Conservation (phyloP, 352 stramenopile genomes). For the Phytopythium vexans region DNA sequence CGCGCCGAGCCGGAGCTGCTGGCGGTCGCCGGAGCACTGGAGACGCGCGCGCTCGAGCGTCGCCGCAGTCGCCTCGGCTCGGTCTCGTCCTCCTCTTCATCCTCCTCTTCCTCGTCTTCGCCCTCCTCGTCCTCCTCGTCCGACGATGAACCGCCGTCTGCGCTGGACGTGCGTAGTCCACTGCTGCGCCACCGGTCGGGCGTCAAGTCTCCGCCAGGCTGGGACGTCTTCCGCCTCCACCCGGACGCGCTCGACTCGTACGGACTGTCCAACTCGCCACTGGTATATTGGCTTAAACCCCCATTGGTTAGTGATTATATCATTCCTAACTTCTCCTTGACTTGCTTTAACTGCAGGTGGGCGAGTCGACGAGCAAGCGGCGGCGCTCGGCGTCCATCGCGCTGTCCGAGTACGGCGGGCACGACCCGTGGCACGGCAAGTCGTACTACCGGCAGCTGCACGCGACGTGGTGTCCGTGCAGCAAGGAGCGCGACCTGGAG, state of each 20-base stretch:
- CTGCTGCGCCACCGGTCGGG: constrained; percentile 76
- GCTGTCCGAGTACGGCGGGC: constrained; percentile 31
- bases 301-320: neutral
- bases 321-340: neutral
- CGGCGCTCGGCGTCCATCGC: constrained; percentile 56
- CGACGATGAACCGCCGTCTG: too few relatives aligned
- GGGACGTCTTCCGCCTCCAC: constrained; percentile 76
- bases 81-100: neutral
- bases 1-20: constrained; percentile 36
- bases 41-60: constrained; percentile 1
- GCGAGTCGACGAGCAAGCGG: constrained; percentile 5
- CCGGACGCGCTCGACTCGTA: constrained; percentile 62
- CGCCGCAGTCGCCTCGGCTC: neutral
- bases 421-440: constrained; percentile 85
- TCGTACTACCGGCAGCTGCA: constrained; percentile 86
- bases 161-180: constrained; percentile 1
- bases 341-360: neutral
- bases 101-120: neutral
- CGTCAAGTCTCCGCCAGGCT: constrained; percentile 73
- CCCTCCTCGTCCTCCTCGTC: constrained; percentile 4
- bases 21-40: neutral
- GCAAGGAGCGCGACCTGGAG: constrained; percentile 67
- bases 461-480: constrained; percentile 68
- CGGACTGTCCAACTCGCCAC: constrained; percentile 57
- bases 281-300: constrained; percentile 63